phyloP scores from a whole-genome alignment of 306 rosid genomes.

The Lathyrus sativus region DNA sequence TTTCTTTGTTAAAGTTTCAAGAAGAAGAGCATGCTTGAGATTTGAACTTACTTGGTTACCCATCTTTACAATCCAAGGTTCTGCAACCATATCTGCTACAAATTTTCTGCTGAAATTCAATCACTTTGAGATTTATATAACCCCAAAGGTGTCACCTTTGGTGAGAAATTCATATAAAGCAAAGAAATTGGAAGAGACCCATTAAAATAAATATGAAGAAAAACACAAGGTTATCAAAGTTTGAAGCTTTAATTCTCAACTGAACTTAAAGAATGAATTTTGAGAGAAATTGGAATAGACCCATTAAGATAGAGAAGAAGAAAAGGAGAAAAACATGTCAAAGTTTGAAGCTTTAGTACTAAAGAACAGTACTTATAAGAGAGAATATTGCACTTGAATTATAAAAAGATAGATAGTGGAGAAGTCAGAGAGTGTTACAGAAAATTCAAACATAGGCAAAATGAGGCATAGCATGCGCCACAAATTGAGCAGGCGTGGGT shows the following conservation, averaged over 20 bases:
- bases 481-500: slow-evolving; percentile 44
- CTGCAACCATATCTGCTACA: slow-evolving; percentile 74
- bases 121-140: slow-evolving; percentile 1
- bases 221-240: slow-evolving; percentile 24
- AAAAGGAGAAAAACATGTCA: slow-evolving; percentile 19
- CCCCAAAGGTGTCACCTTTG: slow-evolving; percentile 33
- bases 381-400: slow-evolving; percentile 27
- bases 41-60: slow-evolving; percentile 87
- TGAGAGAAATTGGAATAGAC: slow-evolving; percentile 29
- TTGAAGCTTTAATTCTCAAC: slow-evolving; percentile 26
- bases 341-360: slow-evolving; percentile 31
- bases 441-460: slow-evolving; percentile 29
- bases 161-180: slow-evolving; percentile 8
- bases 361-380: neutral
- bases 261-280: neutral
- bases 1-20: slow-evolving; percentile 64
- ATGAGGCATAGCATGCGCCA: slow-evolving; percentile 38
- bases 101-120: neutral
- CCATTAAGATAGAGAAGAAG: slow-evolving; percentile 20
- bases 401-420: slow-evolving; percentile 34
- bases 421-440: slow-evolving; percentile 37
- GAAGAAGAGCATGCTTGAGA: slow-evolving; percentile 75
- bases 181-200: slow-evolving; percentile 35
- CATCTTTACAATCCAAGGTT: slow-evolving; percentile 91
- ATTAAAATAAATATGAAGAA: slow-evolving; percentile 16